Evolutionary conservation across 257 asterid genomes (phyloP).

Genomic region (Fraxinus excelsior): DNA sequence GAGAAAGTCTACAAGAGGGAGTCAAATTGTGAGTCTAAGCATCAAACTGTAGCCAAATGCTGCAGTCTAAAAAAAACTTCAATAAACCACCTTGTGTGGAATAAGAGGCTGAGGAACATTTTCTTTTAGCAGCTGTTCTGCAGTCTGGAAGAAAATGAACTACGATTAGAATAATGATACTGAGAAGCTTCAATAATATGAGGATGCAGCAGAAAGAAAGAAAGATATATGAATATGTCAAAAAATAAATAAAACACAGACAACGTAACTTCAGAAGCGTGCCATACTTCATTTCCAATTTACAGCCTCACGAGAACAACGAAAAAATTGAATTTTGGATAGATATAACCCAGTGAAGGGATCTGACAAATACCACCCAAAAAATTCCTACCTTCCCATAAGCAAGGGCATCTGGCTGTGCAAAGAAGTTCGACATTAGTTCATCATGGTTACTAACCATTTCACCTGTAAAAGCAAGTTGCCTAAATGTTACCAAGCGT

Average conservation of each 20-base stretch:
- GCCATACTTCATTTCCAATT: neutral
- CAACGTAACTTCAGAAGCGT: slow-evolving; percentile 3
- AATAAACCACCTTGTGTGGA: slow-evolving; percentile 76
- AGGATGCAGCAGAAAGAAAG: slow-evolving; percentile 7
- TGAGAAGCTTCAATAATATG: slow-evolving; percentile 1
- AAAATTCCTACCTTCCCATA: slow-evolving; percentile 76
- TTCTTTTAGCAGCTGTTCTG: slow-evolving; percentile 80
- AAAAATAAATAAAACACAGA: neutral
- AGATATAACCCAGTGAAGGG: slow-evolving; percentile 1
- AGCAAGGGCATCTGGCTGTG: slow-evolving; percentile 99
- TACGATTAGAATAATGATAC: slow-evolving; percentile 28
- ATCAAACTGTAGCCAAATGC: slow-evolving; percentile 24
- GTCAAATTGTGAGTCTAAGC: slow-evolving; percentile 25
- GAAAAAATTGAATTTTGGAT: slow-evolving; percentile 7
- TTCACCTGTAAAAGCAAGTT: slow-evolving; percentile 68
- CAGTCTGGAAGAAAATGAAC: slow-evolving; percentile 63
- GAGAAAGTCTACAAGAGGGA: slow-evolving; percentile 72
- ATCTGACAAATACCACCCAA: neutral
- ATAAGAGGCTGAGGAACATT: slow-evolving; percentile 77
- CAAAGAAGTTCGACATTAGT: slow-evolving; percentile 99
- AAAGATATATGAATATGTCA: neutral
- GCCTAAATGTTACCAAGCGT: slow-evolving; percentile 9
- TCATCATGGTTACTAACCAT: slow-evolving; percentile 93
- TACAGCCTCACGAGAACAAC: neutral
- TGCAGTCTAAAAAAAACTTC: slow-evolving; percentile 6